These are phyloP conservation scores for Quercus engelmannii DNA, from an alignment of 306 rosid species.

Conservation along the genomic window DNA sequence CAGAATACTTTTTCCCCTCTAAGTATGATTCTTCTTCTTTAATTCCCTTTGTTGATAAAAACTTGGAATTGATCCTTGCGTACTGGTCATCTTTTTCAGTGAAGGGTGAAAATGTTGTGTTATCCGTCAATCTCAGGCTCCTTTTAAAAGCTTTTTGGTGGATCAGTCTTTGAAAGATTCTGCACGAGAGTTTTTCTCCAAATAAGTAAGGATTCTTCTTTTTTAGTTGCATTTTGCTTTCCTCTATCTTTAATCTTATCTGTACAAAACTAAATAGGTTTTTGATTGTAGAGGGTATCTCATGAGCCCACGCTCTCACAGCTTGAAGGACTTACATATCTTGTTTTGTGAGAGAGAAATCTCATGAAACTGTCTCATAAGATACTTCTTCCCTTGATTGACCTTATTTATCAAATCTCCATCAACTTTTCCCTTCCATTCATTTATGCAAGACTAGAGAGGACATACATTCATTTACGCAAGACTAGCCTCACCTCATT, in stretches of 20 bases:
- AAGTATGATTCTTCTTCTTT: slow-evolving; percentile 22
- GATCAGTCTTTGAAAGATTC: slow-evolving; percentile 30
- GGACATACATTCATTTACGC: too few relatives aligned
- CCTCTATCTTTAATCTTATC: slow-evolving; percentile 59
- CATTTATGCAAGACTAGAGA: background rate
- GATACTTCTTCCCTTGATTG: background rate
- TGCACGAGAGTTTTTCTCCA: slow-evolving; percentile 7
- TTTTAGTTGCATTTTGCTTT: slow-evolving; percentile 42
- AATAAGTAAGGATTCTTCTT: slow-evolving; percentile 16
- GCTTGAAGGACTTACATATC: too few relatives aligned
- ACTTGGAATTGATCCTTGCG: background rate
- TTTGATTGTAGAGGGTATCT: too few relatives aligned
- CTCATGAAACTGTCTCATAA: too few relatives aligned
- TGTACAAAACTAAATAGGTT: slow-evolving; percentile 21
- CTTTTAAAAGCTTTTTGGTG: slow-evolving; percentile 18
- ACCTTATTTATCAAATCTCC: background rate
- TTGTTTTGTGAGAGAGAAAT: too few relatives aligned
- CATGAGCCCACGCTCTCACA: background rate
- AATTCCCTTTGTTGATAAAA: too few relatives aligned
- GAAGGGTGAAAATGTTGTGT: background rate
- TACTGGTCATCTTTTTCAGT: slow-evolving; percentile 29
- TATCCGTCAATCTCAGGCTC: slow-evolving; percentile 23
- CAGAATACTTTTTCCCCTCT: slow-evolving; percentile 14
- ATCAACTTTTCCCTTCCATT: background rate
- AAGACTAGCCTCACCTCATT: slow-evolving; percentile 52